Evolutionary conservation across 2,329 filamentous ascomycete species (phyloP).

Genomic region (Paraconiothyrium sp.): DNA sequence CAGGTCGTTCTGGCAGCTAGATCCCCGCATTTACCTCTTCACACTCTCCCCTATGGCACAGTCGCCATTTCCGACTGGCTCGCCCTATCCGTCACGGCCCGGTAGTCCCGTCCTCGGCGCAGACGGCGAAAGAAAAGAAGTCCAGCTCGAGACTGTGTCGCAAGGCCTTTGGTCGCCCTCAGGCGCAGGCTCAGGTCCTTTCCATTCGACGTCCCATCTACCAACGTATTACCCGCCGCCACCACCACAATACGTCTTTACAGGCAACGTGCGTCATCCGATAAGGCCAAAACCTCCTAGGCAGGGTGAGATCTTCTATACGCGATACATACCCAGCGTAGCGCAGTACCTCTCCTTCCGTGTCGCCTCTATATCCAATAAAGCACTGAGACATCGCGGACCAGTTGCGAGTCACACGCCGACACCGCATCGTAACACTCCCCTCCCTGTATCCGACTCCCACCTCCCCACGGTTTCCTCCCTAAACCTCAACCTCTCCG

Average conservation of each 20-base stretch:
- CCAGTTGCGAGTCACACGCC: constrained; percentile 51
- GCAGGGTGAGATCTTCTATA: constrained; percentile 92
- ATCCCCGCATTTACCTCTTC: constrained; percentile 87
- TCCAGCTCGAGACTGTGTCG: constrained; percentile 42
- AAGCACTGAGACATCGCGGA: constrained; percentile 71
- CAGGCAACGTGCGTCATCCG: constrained; percentile 83
- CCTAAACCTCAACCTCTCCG: constrained; percentile 55
- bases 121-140: constrained; percentile 34
- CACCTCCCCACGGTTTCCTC: constrained; percentile 43
- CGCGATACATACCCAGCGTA: constrained; percentile 82
- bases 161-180: constrained; percentile 52
- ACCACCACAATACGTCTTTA: constrained; percentile 82
- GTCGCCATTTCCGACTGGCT: constrained; percentile 59
- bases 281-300: constrained; percentile 86
- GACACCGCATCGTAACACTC: constrained; percentile 37
- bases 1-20: constrained; percentile 90
- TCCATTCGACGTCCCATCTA: constrained; percentile 82
- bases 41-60: constrained; percentile 72
- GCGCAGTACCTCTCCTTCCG: constrained; percentile 89
- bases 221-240: constrained; percentile 91
- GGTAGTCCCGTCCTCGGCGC: constrained; percentile 56
- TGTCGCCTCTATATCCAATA: constrained; percentile 75
- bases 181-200: constrained; percentile 68
- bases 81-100: constrained; percentile 62
- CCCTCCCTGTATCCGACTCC: constrained; percentile 62